Conservation (phyloP, 2,329 filamentous ascomycete species). For the Fonsecaea multimorphosa region DNA sequence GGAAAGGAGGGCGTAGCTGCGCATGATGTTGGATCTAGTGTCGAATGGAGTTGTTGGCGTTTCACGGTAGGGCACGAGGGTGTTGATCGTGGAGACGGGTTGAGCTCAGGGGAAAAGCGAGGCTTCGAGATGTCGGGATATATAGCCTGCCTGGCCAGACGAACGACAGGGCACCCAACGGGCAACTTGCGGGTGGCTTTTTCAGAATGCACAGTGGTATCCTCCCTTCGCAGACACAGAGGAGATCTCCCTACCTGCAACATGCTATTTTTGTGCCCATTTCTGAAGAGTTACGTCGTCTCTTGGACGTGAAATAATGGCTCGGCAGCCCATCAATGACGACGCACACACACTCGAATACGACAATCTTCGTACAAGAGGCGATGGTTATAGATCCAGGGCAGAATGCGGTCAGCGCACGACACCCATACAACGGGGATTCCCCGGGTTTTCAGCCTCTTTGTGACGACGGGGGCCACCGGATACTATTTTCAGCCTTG, state of each 20-base stretch:
- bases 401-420: constrained; percentile 14
- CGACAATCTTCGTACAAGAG: neutral
- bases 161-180: too few species aligned
- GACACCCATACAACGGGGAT: neutral
- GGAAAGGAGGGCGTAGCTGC: constrained; percentile 15
- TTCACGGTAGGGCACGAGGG: neutral
- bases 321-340: too few species aligned
- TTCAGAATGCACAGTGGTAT: neutral
- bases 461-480: neutral
- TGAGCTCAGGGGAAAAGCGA: neutral
- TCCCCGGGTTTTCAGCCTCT: constrained; percentile 18
- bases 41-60: neutral
- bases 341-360: neutral
- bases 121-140: neutral
- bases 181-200: neutral
- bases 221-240: neutral
- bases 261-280: constrained; percentile 13
- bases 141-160: neutral
- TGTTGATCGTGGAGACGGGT: neutral
- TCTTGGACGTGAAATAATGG: too few species aligned
- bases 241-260: neutral
- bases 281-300: too few species aligned
- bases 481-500: constrained; percentile 4
- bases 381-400: too few species aligned
- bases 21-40: neutral